Evolutionary conservation across 257 asterid species (phyloP).

Genomic region (Solanum chilense): DNA sequence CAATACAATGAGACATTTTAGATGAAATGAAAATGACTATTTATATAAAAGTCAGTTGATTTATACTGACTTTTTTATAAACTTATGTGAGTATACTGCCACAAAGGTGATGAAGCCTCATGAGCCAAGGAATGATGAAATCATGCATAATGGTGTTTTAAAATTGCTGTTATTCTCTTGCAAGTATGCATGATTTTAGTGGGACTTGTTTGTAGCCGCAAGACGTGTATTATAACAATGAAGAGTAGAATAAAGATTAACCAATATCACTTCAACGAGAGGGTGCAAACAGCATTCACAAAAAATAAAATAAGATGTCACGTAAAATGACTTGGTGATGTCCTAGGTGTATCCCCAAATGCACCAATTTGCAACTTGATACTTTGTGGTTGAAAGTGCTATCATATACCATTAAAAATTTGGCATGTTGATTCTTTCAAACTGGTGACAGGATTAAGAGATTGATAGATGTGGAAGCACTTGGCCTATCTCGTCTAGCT

Average conservation of each 20-base stretch:
- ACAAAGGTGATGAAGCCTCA: background rate
- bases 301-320: background rate
- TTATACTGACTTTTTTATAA: background rate
- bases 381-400: background rate
- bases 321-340: background rate
- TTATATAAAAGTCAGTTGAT: background rate
- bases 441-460: constrained; percentile 64
- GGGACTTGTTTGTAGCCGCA: background rate
- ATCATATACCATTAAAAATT: background rate
- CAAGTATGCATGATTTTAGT: background rate
- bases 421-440: background rate
- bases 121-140: background rate
- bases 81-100: background rate
- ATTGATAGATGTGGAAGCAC: constrained; percentile 72
- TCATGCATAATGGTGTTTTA: background rate
- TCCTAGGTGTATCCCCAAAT: background rate
- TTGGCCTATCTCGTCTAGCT: constrained; percentile 68
- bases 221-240: background rate
- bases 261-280: background rate
- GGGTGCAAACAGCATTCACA: background rate
- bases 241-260: background rate
- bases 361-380: background rate
- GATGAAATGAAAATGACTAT: background rate
- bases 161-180: background rate
- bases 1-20: background rate